Evolutionary conservation across 768 basidiomycete species (phyloP).

Genomic region (Mycena leptocephala): DNA sequence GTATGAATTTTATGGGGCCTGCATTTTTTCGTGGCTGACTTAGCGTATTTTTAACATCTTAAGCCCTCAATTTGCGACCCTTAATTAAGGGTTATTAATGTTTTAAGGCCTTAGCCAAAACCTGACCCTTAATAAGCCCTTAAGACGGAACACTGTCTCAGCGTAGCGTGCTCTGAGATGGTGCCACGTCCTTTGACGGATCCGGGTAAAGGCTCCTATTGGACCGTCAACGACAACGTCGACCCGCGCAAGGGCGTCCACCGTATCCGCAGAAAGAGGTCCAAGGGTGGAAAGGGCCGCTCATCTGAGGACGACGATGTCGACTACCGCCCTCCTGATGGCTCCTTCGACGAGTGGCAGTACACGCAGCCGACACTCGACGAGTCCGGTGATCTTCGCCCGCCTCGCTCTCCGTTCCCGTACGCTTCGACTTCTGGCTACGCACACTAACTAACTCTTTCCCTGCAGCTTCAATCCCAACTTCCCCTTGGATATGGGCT

Average conservation of each 20-base stretch:
- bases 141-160: too few relatives aligned
- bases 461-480: constrained; percentile 79
- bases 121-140: too few relatives aligned
- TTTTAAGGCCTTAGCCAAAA: too few relatives aligned
- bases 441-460: too few relatives aligned
- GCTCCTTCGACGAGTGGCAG: constrained; percentile 70
- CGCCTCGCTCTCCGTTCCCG: constrained; percentile 79
- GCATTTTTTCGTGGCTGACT: too few relatives aligned
- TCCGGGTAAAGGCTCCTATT: constrained; percentile 92
- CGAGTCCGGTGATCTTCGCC: constrained; percentile 47
- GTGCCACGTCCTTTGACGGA: constrained; percentile 93
- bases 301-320: constrained; percentile 75
- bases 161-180: constrained; percentile 95
- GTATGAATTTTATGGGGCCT: too few relatives aligned
- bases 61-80: too few relatives aligned
- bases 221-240: constrained; percentile 93
- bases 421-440: constrained; percentile 50
- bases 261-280: constrained; percentile 90
- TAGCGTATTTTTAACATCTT: too few relatives aligned
- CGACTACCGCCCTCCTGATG: constrained; percentile 74
- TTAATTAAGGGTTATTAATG: too few relatives aligned
- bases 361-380: constrained; percentile 44
- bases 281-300: constrained; percentile 68
- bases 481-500: constrained; percentile 81
- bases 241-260: constrained; percentile 93